Conservation (phyloP, 2,329 filamentous ascomycete species). For the Trichoderma aggressivum region DNA sequence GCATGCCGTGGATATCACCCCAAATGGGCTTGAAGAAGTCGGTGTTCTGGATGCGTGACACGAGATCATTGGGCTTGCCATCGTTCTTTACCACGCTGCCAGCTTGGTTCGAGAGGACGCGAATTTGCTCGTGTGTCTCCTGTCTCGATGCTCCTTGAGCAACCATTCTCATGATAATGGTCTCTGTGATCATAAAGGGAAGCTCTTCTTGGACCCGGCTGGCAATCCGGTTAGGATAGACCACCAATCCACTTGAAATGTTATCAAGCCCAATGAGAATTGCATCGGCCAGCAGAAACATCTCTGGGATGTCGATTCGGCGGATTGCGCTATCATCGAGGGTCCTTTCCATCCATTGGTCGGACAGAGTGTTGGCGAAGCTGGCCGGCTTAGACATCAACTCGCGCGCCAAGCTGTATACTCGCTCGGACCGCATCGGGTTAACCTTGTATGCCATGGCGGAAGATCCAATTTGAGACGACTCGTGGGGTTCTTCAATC, state of each 20-base stretch:
- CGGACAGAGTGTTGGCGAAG: conserved; percentile 6
- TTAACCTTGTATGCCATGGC: background rate
- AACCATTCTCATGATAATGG: conserved; percentile 74
- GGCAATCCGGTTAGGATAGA: conserved; percentile 72
- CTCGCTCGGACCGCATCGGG: background rate
- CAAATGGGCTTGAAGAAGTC: conserved; percentile 74
- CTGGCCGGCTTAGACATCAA: conserved; percentile 3
- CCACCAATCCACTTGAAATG: conserved; percentile 64
- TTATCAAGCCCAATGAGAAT: conserved; percentile 67
- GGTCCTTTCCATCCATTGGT: conserved; percentile 59
- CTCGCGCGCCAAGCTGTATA: background rate
- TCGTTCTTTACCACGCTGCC: conserved; percentile 55
- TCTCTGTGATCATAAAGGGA: conserved; percentile 74
- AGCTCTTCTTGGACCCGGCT: conserved; percentile 66
- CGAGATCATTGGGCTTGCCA: conserved; percentile 75
- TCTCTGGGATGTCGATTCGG: conserved; percentile 43
- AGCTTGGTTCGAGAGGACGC: conserved; percentile 76
- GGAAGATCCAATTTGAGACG: conserved; percentile 3
- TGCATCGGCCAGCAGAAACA: conserved; percentile 65
- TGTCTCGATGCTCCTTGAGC: conserved; percentile 53
- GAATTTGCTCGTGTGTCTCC: conserved; percentile 70
- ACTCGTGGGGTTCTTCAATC: conserved; percentile 59
- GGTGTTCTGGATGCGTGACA: conserved; percentile 69
- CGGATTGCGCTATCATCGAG: conserved; percentile 67
- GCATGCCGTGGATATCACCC: conserved; percentile 63